phyloP scores from a whole-genome alignment of 2,329 filamentous ascomycete genomes.

The Ophiostoma sp. region DNA sequence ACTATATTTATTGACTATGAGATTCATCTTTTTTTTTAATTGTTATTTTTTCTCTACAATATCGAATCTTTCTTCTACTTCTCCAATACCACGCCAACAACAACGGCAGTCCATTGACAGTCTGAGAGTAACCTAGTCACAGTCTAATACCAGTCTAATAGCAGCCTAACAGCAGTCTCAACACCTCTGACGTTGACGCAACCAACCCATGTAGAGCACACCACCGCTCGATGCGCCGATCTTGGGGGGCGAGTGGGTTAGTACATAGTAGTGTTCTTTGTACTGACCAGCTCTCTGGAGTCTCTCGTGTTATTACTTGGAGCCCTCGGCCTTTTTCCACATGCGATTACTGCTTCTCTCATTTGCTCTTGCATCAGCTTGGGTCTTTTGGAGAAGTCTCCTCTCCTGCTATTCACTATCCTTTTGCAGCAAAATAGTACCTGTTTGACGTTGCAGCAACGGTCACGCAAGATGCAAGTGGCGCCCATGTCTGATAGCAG shows the following conservation, averaged over 20 bases:
- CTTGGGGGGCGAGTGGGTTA: not conserved
- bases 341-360: not conserved
- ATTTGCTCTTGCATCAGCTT: not conserved
- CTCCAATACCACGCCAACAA: too few relatives aligned
- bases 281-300: not conserved
- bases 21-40: not conserved
- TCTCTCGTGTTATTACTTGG: not conserved
- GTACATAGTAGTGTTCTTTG: not conserved
- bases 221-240: slow-evolving; percentile 15
- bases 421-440: not conserved
- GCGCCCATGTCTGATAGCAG: not conserved
- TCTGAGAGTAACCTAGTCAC: not conserved
- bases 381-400: not conserved
- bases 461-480: not conserved
- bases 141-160: not conserved
- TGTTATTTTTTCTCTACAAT: not conserved
- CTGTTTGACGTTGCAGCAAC: not conserved
- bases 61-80: not conserved
- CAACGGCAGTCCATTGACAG: not conserved
- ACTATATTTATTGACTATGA: not conserved
- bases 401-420: not conserved
- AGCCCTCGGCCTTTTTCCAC: not conserved
- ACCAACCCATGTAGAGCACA: slow-evolving; percentile 20
- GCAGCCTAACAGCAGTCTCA: not conserved
- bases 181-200: slow-evolving; percentile 10